phyloP scores from a whole-genome alignment of 768 basidiomycete species.

The Lyophyllum shimeji region DNA sequence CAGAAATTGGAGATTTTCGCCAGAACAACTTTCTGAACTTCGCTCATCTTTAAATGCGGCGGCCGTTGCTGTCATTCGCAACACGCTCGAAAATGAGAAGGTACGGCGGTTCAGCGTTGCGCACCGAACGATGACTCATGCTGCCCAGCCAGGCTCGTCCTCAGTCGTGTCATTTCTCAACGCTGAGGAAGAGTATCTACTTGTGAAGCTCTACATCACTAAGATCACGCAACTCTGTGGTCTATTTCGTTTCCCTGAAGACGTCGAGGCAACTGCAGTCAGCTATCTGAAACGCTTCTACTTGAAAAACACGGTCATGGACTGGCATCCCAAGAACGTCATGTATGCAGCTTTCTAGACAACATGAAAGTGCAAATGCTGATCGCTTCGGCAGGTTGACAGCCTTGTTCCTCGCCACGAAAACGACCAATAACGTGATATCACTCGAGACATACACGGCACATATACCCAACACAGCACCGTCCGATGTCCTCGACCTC shows the following conservation, averaged over 20 bases:
- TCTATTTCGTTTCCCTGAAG: conserved; percentile 85
- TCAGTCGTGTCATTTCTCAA: conserved; percentile 69
- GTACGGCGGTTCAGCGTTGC: conserved; percentile 38
- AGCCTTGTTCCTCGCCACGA: conserved; percentile 90
- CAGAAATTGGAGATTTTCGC: conserved; percentile 88
- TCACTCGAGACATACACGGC: conserved; percentile 82
- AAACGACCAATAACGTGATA: conserved; percentile 95
- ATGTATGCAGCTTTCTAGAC: conserved; percentile 59
- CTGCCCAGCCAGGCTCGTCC: conserved; percentile 68
- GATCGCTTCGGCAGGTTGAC: conserved; percentile 68
- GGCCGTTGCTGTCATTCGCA: conserved; percentile 75
- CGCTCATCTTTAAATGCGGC: conserved; percentile 70
- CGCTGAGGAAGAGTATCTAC: conserved; percentile 80
- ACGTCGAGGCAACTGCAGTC: conserved; percentile 91
- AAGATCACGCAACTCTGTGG: conserved; percentile 86
- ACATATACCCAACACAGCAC: conserved; percentile 77
- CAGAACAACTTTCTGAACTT: conserved; percentile 56
- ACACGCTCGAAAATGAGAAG: conserved; percentile 77
- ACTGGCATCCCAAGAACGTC: conserved; percentile 98
- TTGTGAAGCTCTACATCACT: conserved; percentile 86
- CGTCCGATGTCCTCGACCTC: conserved; percentile 86
- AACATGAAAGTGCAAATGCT: neutral
- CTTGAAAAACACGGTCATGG: conserved; percentile 97
- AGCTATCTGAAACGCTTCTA: conserved; percentile 96
- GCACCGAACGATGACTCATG: conserved; percentile 17